Base-by-base conservation (phyloP, 2,329 filamentous ascomycete species). In the Calonectria pteridis region DNA sequence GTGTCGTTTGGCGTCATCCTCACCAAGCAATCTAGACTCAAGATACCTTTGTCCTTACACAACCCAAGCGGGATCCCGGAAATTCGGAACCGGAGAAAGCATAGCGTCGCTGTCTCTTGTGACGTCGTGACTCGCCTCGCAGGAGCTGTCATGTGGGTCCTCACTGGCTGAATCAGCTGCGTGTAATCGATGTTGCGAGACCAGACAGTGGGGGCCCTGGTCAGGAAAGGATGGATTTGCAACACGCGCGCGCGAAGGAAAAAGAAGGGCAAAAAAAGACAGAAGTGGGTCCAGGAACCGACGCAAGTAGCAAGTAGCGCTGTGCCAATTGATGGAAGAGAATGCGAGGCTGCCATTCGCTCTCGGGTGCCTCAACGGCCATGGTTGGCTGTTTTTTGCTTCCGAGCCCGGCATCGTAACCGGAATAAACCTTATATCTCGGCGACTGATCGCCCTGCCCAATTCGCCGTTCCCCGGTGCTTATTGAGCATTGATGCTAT, bases 161-260 rank as follows among this genome's bases (percentile, higher is more conserved):
- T 40, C 43, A 4, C 20, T 20, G 16, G 70, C 73, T 73, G 73
- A 74, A 74, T 74, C 73, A 74, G 73, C 73, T 18, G 65, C 73
- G 29, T 69, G 73, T 74, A 72, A 74, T 66, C 63, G 28, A 18
- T 37, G 51, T 53, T 26, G 20, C n/a, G 26, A 28, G 23, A 50
- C 23, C 20, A 35, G 26, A 64, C 29, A 29, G 55, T 64, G 58
- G 43, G 46, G 23, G 37, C 35, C 33, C 23, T 40, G 35, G 26
- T 28, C 33, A 14, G 28, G 55, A 16, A 29, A 50, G 29, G 18
- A 29, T 58, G 37, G 55, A 69, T 72, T 72, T 72, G 58, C 65
- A 72, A 72, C 58, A 72, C 70, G 65, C 70, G 70, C 70, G 70
- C 70, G 70, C 70, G 65, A 59, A 11, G 46, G 53, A 53, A 43